Evolutionary conservation across 257 asterid genomes (phyloP), one percentile per base, ranked within the genome.

Genomic region (Anisodus acutangulus): DNA sequence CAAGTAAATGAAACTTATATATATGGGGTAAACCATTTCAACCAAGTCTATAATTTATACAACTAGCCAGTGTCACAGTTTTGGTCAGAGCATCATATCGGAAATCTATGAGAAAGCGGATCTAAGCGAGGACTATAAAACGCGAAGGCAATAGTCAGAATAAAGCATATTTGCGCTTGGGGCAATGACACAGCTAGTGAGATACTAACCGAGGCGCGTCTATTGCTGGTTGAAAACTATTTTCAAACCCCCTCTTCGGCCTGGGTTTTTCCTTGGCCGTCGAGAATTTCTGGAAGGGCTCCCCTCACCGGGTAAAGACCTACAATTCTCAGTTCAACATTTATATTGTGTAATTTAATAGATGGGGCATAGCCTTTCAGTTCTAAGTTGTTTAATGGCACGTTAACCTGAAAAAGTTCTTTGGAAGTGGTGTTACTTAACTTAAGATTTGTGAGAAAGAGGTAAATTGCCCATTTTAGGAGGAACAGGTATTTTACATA

Each of bases 111-210:
- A 41, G 13, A 76, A 26, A 78, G 22, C 3, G 4, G 26, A 13
- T 13, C 26, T 26, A 13, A 41, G 2, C 0, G 13, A 15, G 11
- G 13, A 3, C 0, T 53, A 53, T 31, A 76, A 49, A 51, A 51
- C 0, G 47, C 4, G 5, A 51, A 76, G 63, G 62, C 19, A 53
- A 8, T 51, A 2, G 0, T 0, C 0, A 0, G 0, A 0, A 0
- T 0, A 6, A 78, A 8, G 7, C 0, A 78, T 78, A 64, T 78
- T 78, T 78, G 82, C 82, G 64, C 82, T 78, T 78, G 82, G 82
- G 82, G 82, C 64, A 78, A 78, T 78, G 82, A 78, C 82, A 49
- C 49, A 78, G 82, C 82, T 78, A 78, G 49, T 78, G 82, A 78
- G 82, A 64, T 78, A 63, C 26, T 22, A 22, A 22, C 26, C 26